A percentile compares a stretch with the other conserved stretches of the same genome.
These are phyloP conservation scores for Clitoria ternatea DNA, from an alignment of 306 rosid species.

Conservation along the genomic window DNA sequence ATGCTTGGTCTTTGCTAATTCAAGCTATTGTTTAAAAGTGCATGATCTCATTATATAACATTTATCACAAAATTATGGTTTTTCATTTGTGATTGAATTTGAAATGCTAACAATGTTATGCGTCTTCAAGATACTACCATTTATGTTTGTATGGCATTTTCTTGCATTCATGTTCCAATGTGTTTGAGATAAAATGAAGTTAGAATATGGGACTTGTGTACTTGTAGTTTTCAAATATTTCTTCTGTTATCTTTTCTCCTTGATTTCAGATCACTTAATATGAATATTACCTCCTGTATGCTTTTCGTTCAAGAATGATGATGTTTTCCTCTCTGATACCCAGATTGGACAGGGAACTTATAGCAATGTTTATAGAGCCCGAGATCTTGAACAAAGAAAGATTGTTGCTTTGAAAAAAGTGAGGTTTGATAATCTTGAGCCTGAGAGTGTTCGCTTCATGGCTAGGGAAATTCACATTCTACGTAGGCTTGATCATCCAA, in stretches of 20 bases:
- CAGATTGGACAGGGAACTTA: conserved; percentile 99
- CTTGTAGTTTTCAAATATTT: neutral
- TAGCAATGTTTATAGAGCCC: conserved; percentile 90
- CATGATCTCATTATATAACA: neutral
- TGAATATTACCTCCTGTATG: conserved; percentile 6
- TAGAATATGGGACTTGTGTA: neutral
- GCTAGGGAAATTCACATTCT: conserved; percentile 93
- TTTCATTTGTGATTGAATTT: neutral
- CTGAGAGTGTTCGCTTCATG: conserved; percentile 97
- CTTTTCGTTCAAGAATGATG: conserved; percentile 8
- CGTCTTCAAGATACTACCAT: neutral
- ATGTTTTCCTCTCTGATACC: conserved; percentile 16
- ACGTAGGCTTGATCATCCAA: conserved; percentile 89
- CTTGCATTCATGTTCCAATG: neutral
- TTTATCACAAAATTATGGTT: neutral
- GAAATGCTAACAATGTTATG: conserved; percentile 18
- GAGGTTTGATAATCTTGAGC: conserved; percentile 90
- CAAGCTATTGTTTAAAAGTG: neutral
- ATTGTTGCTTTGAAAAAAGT: conserved; percentile 93
- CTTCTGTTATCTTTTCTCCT: neutral
- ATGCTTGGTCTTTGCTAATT: neutral
- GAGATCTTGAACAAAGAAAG: conserved; percentile 89
- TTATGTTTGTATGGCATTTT: neutral
- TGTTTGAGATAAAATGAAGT: neutral
- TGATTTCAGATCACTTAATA: neutral